Evolutionary conservation across 768 basidiomycete genomes (phyloP), one percentile per base, ranked within the genome.

Genomic region (Boletus rufocinnamomeus): DNA sequence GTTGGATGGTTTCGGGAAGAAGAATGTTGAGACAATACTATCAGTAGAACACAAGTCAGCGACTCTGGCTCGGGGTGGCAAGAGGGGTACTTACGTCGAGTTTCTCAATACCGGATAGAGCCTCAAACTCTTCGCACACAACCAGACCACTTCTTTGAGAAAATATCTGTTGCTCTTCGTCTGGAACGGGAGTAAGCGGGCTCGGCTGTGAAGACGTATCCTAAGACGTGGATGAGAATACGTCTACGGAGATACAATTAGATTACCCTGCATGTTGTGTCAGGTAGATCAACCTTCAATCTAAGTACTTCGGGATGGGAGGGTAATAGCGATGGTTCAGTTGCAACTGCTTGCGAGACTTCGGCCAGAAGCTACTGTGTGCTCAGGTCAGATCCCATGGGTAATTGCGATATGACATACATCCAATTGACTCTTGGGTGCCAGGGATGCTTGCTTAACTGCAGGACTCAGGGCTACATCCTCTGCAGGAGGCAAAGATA

Each of bases 1-100:
- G 91, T 44, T 86, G 75, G 41, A 89, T 77, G 4, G 86, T 80
- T 69, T 91, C 90, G 3, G 85, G 87, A 6, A 91, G 77, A 13
- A 93, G 81, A 32, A 93, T 79, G 58, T 87, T 84, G 38, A 82
- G 72, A 66, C 88, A 89, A 62, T 91, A 92, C 88, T 91, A 61
- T 32, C 16, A 25, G 11, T 3, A 44, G 23, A 35, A 40, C 51
- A 47, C 50, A 21, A 6, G 41, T 66, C 44, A 55, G 60, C 34
- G 25, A 46, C 9, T 34, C 32, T 32, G 6, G 21, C 27, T n/a
- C 10, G 2, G 17, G 32, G 10, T 41, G 41, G 23, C 45, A 41
- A 47, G 9, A 37, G 50, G 44, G 28, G 28, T 9, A 54, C 81
- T 65, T 59, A 82, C 84, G 51, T 83, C 82, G 17, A 83, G 69